Evolutionary conservation across 2,329 filamentous ascomycete genomes (phyloP).

Genomic region (Scleromitrula shiraiana): DNA sequence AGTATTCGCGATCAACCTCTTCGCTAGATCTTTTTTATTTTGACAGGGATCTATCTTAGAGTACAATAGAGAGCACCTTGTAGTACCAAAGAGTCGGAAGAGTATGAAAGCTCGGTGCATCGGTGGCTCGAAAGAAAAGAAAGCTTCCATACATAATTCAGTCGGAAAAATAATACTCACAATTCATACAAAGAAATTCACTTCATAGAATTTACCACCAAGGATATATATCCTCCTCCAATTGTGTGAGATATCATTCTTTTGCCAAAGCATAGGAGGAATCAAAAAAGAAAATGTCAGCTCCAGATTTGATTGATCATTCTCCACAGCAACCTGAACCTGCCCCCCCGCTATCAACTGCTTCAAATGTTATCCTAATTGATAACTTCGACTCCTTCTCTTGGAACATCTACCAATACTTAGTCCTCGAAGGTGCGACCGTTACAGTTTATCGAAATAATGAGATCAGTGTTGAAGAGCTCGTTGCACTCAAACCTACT

Average conservation of each 20-base stretch:
- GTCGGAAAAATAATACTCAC: no score
- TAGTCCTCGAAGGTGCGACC: slow-evolving; percentile 87
- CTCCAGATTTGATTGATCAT: slow-evolving; percentile 59
- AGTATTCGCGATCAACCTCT: slow-evolving; percentile 1
- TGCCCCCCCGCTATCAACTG: slow-evolving; percentile 63
- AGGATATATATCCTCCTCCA: no score
- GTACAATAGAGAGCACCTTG: not conserved
- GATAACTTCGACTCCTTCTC: slow-evolving; percentile 99
- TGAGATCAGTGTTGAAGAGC: slow-evolving; percentile 75
- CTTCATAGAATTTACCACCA: no score
- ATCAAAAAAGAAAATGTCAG: slow-evolving; percentile 35
- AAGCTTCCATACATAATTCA: no score
- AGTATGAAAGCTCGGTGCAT: no score
- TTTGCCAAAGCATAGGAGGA: no score
- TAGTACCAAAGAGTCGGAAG: no score
- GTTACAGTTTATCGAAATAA: slow-evolving; percentile 92
- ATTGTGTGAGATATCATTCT: no score
- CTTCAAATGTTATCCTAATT: slow-evolving; percentile 87
- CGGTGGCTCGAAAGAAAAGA: no score
- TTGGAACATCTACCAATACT: slow-evolving; percentile 98
- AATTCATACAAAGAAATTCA: no score
- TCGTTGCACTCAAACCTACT: slow-evolving; percentile 77
- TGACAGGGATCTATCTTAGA: slow-evolving; percentile 1
- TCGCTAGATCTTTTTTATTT: slow-evolving; percentile 4
- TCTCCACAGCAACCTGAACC: slow-evolving; percentile 79